Percentiles rank a stretch among this genome's conserved stretches.
phyloP scores from a whole-genome alignment of 441 rosid species.

The Pelargonium cotyledonis region DNA sequence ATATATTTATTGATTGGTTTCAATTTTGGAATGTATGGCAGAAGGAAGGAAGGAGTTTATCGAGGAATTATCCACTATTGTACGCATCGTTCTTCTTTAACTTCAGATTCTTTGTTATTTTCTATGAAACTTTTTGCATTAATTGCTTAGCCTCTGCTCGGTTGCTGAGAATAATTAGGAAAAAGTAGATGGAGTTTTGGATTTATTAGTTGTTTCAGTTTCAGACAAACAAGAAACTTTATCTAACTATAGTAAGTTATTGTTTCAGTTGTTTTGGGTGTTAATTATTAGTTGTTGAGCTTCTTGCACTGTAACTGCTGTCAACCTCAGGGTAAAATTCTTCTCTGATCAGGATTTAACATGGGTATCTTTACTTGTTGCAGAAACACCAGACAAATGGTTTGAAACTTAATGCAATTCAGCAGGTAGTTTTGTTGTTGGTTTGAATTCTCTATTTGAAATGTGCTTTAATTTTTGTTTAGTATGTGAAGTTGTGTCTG shows the following conservation, averaged over 20 bases:
- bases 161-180: constrained; percentile 11
- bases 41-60: constrained; percentile 56
- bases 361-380: constrained; percentile 27
- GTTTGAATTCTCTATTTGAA: background rate
- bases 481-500: constrained; percentile 11
- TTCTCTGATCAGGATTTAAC: background rate
- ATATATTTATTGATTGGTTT: constrained; percentile 17
- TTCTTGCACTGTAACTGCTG: constrained; percentile 6
- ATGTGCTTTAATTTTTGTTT: constrained; percentile 9
- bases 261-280: background rate
- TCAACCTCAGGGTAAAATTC: constrained; percentile 11
- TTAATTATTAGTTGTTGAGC: background rate
- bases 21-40: constrained; percentile 19
- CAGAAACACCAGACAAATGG: constrained; percentile 50
- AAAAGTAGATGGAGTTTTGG: constrained; percentile 2
- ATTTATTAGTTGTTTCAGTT: background rate
- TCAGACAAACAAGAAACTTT: background rate
- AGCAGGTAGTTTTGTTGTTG: constrained; percentile 45
- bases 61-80: constrained; percentile 53
- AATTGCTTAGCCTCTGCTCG: background rate
- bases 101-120: constrained; percentile 2
- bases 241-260: background rate
- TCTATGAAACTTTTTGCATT: background rate
- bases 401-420: constrained; percentile 44
- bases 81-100: constrained; percentile 32